Evolutionary conservation across 768 basidiomycete species (phyloP), one percentile per base, ranked within the genome.

Genomic region (Amanita molliuscula): DNA sequence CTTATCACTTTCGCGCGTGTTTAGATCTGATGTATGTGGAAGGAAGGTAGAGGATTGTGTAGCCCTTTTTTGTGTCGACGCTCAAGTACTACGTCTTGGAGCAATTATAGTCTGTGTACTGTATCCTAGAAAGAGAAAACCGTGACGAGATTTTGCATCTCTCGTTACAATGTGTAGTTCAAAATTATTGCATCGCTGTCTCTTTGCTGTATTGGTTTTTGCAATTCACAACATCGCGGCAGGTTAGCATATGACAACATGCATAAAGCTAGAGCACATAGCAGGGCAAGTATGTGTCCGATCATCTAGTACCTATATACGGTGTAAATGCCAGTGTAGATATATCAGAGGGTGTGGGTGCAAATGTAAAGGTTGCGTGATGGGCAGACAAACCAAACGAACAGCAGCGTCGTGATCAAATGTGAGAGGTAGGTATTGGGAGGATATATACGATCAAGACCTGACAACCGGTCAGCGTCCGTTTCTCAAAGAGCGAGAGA

Each of bases 381-480:
- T 28, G 42, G 16, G 28, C 7, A 31, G 4, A 31, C 11, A 6
- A 21, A 5, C 8, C 35, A 16, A 5, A 26, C 5, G 9, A 18
- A 20, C 7, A 18, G 23, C n/a, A 23, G 25, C 7, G 8, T n/a
- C 35, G 6, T 18, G 34, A 44, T 46, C 29, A 36, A 48, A 37
- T 50, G 53, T 53, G 56, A 44, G 52, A 50, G 16, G 13, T 9
- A 48, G 36, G 35, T 23, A 33, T 29, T 26, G 20, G 15, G 31
- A 23, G 41, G 23, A 23, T 23, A 29, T 16, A 18, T 50, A 28
- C 53, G 57, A 79, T 85, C 69, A 85, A 63, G 82, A 83, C 83
- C 83, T 85, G 79, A 77, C 75, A 75, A 71, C 70, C 67, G 75
- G 71, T 85, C 76, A 85, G 83, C 68, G 68, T 70, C 67, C 64